These are phyloP conservation scores for Chrysanthemum lavandulifolium DNA, from an alignment of 129 eudicot species.

Conservation along the genomic window DNA sequence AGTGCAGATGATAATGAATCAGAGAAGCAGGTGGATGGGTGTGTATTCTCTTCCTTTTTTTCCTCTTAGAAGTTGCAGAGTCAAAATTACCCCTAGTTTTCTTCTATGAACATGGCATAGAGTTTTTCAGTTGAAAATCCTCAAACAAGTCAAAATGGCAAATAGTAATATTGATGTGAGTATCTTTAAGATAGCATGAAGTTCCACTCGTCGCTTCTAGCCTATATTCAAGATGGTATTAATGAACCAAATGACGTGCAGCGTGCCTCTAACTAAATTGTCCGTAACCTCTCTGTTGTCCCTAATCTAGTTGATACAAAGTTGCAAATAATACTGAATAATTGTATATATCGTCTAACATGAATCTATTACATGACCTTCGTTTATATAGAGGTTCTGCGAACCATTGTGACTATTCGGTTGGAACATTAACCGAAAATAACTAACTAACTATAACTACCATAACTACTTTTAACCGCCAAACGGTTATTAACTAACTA, in stretches of 20 bases:
- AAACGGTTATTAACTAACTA: too few relatives aligned
- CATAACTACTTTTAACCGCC: too few relatives aligned
- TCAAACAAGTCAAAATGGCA: background rate
- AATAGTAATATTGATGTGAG: background rate
- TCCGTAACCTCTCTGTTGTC: background rate
- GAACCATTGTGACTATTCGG: too few relatives aligned
- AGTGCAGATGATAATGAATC: slow-evolving; percentile 30
- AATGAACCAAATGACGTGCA: background rate
- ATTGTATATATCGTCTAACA: too few relatives aligned
- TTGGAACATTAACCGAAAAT: too few relatives aligned
- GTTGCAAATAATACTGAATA: too few relatives aligned
- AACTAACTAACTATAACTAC: too few relatives aligned
- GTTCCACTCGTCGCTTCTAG: background rate
- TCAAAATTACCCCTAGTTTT: background rate
- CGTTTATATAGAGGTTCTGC: too few relatives aligned
- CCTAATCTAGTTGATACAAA: too few relatives aligned
- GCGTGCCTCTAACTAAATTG: background rate
- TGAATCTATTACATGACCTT: too few relatives aligned
- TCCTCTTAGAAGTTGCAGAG: background rate
- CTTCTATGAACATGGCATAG: background rate
- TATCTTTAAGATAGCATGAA: background rate
- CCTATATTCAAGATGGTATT: background rate
- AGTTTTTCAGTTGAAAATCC: background rate
- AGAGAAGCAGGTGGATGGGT: slow-evolving; percentile 99
- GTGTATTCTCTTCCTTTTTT: slow-evolving; percentile 40